Base-by-base conservation (phyloP, 108 stramenopile genomes). In the Pseudonitzschia multistriata region DNA sequence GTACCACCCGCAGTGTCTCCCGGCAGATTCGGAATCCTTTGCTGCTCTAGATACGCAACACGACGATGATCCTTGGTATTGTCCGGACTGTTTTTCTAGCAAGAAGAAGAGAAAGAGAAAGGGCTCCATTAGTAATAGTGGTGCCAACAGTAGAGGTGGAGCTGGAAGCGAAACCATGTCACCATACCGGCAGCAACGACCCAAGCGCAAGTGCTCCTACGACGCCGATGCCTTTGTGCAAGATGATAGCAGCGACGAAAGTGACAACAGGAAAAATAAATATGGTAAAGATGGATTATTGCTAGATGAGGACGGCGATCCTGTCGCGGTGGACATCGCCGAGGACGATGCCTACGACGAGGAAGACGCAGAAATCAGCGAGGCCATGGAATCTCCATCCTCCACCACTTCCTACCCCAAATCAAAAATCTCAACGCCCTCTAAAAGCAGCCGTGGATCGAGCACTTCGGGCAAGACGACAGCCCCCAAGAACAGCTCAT, bases 61-160 rank as follows among this genome's bases (percentile, higher is more conserved):
- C 48, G 92, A 90, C 53, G 89, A 93, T 42, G 88, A 93, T 71
- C 92, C 92, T 1, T 93, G 92, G 92, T 90, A 68, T 71, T 93
- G 92, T 72, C 88, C 85, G 21, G 79, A 74, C n/a, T 93, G 92
- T 65, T 39, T 69, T 3, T 62, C 50, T 11, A 70, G 72, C 42
- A 54, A 70, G 53, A 37, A 37, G n/a, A 67, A 77, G 33, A 40
- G 35, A 2, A 52, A 59, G 57, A 33, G 13, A n/a, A 33, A 30
- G 29, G 34, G 4, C 19, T 42, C 40, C 13, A 7, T 13, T 10
- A 53, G 10, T 22, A 53, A 24, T 22, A n/a, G n/a, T n/a, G n/a
- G n/a, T 17, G 19, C 14, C 0, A 48, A 17, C 14, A 19, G 17
- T 17, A 48, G 47, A 48, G 47, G 22, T 13, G 24, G 29, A 14